Base-by-base conservation (phyloP, 2,329 filamentous ascomycete genomes). In the Aspergillus costaricaensis region DNA sequence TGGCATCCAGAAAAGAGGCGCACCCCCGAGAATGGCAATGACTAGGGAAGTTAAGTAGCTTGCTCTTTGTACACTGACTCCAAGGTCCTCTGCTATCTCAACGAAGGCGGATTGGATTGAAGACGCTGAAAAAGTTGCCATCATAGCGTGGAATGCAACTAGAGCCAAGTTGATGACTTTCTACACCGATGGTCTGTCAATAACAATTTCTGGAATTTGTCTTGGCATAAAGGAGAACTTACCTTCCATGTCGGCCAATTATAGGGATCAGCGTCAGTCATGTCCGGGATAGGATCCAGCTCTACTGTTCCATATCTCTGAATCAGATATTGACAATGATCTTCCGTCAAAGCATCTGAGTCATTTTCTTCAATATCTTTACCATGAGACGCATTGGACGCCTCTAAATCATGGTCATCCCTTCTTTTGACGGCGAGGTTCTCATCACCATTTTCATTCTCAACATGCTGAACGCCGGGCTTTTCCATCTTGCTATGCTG, bases 141-240 rank as follows among this genome's bases (percentile, higher is more conserved):
- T 86, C 71, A 81, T 81, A 27, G 83, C 82, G 58, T 86, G 83
- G 66, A 85, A 84, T 0, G 83, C 81, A 15, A 87, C 83, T 9
- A 86, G 77, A 10, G 79, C 58, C 0, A 87, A 72, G 60, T 86
- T 85, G 57, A 75, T 59, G 0, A 76, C 69, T 58, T 60, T 80
- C 85, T 86, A 14, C 32, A 36, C 32, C 32, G 5, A 36, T 2
- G 15, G n/a, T 1, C 4, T 5, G n/a, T 32, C 25, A 50, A 30
- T 47, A 9, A 1, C 10, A 3, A 4, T 10, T 3, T 3, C 32
- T 15, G 5, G 12, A 36, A 47, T 60, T 21, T 64, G 57, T 47
- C 27, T 41, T 32, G 9, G 3, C 4, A 36, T 21, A 14, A 15
- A 2, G n/a, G 1, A 12, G 3, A 3, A 10, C 9, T 8, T 32